These are phyloP conservation scores for Schwanniomyces etchellsii DNA, from an alignment of 1,139 yeast genomes.

Conservation along the genomic window DNA sequence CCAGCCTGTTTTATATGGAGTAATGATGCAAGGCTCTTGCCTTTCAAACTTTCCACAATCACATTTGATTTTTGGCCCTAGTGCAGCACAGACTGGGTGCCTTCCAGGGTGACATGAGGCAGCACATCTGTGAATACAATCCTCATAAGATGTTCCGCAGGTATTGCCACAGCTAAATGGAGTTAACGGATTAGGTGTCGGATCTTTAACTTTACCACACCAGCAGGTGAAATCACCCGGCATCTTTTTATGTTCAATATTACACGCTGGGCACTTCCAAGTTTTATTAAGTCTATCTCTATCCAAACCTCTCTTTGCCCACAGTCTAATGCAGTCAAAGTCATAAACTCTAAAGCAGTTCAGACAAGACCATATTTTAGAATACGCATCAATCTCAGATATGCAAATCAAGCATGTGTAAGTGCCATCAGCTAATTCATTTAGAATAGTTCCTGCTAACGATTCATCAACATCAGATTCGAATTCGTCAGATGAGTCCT, in stretches of 20 bases:
- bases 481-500: constrained; percentile 2
- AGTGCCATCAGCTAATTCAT: constrained; percentile 60
- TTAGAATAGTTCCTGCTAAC: constrained; percentile 32
- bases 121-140: constrained; percentile 74
- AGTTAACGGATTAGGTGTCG: constrained; percentile 50
- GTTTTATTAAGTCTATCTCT: constrained; percentile 42
- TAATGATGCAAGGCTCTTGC: constrained; percentile 69
- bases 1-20: constrained; percentile 68
- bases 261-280: constrained; percentile 93
- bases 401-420: constrained; percentile 84
- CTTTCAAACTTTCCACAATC: constrained; percentile 65
- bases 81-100: constrained; percentile 75
- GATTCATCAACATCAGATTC: constrained; percentile 18
- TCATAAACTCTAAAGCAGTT: constrained; percentile 77
- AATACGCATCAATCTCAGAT: constrained; percentile 63
- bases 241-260: constrained; percentile 42
- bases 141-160: constrained; percentile 50
- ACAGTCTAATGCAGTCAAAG: constrained; percentile 69
- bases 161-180: constrained; percentile 92
- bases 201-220: constrained; percentile 80
- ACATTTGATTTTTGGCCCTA: constrained; percentile 67
- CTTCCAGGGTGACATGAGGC: constrained; percentile 86
- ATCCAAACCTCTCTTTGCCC: constrained; percentile 76
- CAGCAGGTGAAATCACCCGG: constrained; percentile 75
- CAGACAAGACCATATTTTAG: constrained; percentile 69